These are phyloP conservation scores for Sclerotiophoma versabilis DNA, from an alignment of 2,329 filamentous ascomycete species.

Conservation along the genomic window DNA sequence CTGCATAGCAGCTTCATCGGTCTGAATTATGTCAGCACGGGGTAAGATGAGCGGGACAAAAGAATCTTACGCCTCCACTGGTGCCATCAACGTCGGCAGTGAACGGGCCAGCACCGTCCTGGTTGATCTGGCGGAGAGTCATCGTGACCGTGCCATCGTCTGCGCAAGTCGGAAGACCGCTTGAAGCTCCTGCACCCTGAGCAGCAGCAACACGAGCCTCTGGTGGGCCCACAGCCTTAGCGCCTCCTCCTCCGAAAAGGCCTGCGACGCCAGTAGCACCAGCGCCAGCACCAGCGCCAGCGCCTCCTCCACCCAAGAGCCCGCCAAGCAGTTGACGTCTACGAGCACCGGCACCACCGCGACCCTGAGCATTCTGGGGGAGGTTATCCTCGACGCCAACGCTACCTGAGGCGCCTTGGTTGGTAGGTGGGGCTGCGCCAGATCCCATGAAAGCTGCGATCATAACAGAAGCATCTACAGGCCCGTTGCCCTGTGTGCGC, in stretches of 20 bases:
- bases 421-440: conserved; percentile 37
- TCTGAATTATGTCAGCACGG: conserved; percentile 31
- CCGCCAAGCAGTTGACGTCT: conserved; percentile 45
- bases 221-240: conserved; percentile 55
- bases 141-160: conserved; percentile 68
- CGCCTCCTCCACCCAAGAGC: conserved; percentile 47
- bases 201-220: conserved; percentile 64
- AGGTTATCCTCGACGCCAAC: conserved; percentile 46
- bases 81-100: conserved; percentile 67
- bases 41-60: too few species aligned
- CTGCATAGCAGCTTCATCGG: conserved; percentile 66
- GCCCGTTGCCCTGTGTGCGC: conserved; percentile 67
- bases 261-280: conserved; percentile 42
- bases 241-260: conserved; percentile 51
- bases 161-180: conserved; percentile 66
- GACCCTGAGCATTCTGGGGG: conserved; percentile 20
- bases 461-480: conserved; percentile 65
- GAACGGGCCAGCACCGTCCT: conserved; percentile 72
- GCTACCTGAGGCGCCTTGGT: conserved; percentile 39
- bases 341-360: conserved; percentile 3
- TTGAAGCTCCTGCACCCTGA: conserved; percentile 60
- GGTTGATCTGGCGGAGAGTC: conserved; percentile 73
- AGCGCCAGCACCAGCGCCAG: conserved; percentile 29
- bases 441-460: conserved; percentile 66
- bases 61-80: conserved; percentile 60